Conservation (phyloP, 1,284 basidiomycete species). For the Stereum hirsutum region DNA sequence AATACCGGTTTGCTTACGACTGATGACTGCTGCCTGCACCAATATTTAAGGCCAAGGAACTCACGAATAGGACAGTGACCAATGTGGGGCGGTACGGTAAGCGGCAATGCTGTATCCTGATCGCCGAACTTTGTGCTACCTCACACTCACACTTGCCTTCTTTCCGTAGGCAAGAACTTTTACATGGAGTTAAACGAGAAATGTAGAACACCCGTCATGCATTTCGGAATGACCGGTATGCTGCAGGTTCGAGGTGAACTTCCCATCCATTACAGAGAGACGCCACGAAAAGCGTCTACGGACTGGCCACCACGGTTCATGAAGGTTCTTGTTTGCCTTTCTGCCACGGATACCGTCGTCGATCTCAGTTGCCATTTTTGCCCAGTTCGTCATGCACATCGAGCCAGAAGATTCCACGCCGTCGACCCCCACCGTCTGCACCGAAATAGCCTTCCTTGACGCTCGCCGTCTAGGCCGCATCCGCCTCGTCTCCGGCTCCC, state of each 20-base stretch:
- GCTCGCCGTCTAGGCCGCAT: conserved; percentile 68
- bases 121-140: not conserved
- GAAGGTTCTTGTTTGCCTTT: conserved; percentile 38
- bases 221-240: conserved; percentile 84
- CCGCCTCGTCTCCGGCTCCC: conserved; percentile 44
- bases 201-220: conserved; percentile 61
- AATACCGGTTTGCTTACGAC: not conserved
- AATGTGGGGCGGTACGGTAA: conserved; percentile 58
- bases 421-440: conserved; percentile 15
- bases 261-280: conserved; percentile 56
- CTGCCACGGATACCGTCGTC: not conserved
- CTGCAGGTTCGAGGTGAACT: conserved; percentile 60
- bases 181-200: conserved; percentile 61
- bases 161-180: conserved; percentile 62
- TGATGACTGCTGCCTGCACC: conserved; percentile 4
- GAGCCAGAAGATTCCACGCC: too few species aligned
- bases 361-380: not conserved
- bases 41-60: conserved; percentile 57
- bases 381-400: conserved; percentile 60
- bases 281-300: conserved; percentile 35
- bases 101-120: not conserved
- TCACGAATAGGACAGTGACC: conserved; percentile 50
- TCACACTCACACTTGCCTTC: not conserved
- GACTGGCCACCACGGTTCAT: conserved; percentile 76
- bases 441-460: conserved; percentile 57